Base-by-base conservation (phyloP, 352 stramenopile genomes). In the Pythium folliculosum region DNA sequence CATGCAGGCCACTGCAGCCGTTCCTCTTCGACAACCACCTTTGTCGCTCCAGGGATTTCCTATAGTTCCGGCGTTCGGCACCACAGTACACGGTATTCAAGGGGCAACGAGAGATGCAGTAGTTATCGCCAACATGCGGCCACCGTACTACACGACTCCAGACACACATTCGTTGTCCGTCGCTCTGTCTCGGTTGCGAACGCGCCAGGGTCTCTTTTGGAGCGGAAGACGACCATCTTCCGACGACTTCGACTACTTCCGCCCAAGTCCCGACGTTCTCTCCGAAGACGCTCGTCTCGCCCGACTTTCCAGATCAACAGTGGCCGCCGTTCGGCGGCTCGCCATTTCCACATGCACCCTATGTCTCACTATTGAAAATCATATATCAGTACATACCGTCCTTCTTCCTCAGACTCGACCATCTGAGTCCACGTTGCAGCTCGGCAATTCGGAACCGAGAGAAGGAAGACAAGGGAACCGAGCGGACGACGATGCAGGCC, bases 401-500 rank as follows among this genome's bases (percentile, higher is more conserved):
- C 9, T 47, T 47, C 40, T 47, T 47, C 40, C 40, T 47, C 40
- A 47, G 40, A n/a, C 13, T 8, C 5, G n/a, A n/a, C 40, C 12
- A 47, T n/a, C 40, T 47, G 40, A 47, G 40, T 47, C 40, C 40
- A 47, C 40, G 40, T 47, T 47, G 40, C 40, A 47, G 40, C 40
- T n/a, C 12, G 17, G 17, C 8, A 44, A 44, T 17, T n/a, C n/a
- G n/a, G n/a, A n/a, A n/a, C n/a, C 38, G 14, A 16, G 5, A n/a
- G 5, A n/a, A 47, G 40, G 17, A n/a, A 47, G 14, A 47, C 13
- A 13, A 47, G 6, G n/a, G n/a, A n/a, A n/a, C n/a, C 10, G 17
- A 1, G 40, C 17, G 14, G 14, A n/a, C 14, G 14, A 40, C 44
- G 2, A 78, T 91, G 80, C 80, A 77, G 71, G 81, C 67, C 51